Conservation (phyloP, 441 rosid genomes). For the Aleurites moluccanus region DNA sequence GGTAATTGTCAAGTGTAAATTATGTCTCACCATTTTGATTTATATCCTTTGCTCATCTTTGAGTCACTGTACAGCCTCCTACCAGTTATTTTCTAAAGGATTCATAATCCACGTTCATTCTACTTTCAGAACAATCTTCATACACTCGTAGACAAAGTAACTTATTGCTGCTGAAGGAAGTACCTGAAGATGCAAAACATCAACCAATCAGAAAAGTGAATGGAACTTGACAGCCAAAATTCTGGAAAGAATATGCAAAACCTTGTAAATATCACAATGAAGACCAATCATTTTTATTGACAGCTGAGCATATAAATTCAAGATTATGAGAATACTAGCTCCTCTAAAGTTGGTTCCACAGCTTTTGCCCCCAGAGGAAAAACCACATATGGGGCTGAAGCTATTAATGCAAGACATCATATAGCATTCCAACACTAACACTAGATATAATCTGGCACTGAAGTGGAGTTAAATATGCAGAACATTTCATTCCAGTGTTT, state of each 20-base stretch:
- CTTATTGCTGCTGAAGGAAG: slow-evolving; percentile 83
- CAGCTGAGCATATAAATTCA: background rate
- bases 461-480: no score
- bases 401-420: background rate
- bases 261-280: background rate
- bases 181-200: slow-evolving; percentile 48
- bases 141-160: slow-evolving; percentile 77
- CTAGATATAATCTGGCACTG: background rate
- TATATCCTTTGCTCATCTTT: slow-evolving; percentile 26
- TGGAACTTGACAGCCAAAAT: background rate
- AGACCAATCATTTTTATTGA: background rate
- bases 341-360: background rate
- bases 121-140: slow-evolving; percentile 84
- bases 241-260: background rate
- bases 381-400: background rate
- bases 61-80: slow-evolving; percentile 26
- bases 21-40: slow-evolving; percentile 24
- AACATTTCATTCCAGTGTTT: background rate
- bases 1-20: slow-evolving; percentile 17
- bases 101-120: slow-evolving; percentile 32
- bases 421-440: background rate
- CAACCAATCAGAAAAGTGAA: background rate
- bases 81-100: slow-evolving; percentile 19
- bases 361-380: background rate
- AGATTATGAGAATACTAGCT: background rate